phyloP scores from a whole-genome alignment of 2,329 filamentous ascomycete genomes.

The Sphaerulina musiva region DNA sequence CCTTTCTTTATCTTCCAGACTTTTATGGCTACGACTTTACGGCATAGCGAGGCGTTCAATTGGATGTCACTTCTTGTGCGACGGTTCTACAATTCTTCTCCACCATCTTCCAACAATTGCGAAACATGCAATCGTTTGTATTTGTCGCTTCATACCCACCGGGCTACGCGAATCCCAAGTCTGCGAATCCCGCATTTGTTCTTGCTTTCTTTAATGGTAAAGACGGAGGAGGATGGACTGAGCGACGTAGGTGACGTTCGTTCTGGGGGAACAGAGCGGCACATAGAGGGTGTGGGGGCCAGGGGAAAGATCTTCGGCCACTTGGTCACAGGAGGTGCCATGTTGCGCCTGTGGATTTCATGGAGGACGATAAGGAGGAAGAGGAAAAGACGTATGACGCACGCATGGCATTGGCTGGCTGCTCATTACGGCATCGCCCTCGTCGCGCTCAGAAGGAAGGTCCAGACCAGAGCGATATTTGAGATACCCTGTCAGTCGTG shows the following conservation, averaged over 20 bases:
- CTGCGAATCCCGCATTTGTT: constrained; percentile 5
- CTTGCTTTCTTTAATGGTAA: not conserved
- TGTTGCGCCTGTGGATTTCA: too few species aligned
- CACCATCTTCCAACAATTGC: not conserved
- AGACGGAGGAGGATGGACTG: not conserved
- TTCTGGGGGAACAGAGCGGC: not conserved
- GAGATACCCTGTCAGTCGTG: not conserved
- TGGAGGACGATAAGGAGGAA: too few species aligned
- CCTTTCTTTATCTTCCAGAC: constrained; percentile 6
- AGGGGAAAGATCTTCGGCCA: not conserved
- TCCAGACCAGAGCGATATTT: not conserved
- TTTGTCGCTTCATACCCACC: constrained; percentile 11
- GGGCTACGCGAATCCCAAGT: not conserved
- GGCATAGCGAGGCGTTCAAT: constrained; percentile 14
- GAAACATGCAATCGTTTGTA: not conserved
- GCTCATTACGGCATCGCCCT: not conserved
- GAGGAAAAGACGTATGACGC: not conserved
- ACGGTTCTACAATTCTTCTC: constrained; percentile 1
- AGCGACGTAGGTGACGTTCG: not conserved
- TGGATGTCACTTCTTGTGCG: not conserved
- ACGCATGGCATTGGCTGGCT: not conserved
- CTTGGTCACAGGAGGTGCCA: too few species aligned
- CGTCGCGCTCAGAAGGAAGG: not conserved
- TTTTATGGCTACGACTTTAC: constrained; percentile 17
- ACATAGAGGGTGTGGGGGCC: not conserved